These are phyloP conservation scores for Pseudozyma sp. DNA, from an alignment of 1,284 basidiomycete genomes.

Conservation along the genomic window DNA sequence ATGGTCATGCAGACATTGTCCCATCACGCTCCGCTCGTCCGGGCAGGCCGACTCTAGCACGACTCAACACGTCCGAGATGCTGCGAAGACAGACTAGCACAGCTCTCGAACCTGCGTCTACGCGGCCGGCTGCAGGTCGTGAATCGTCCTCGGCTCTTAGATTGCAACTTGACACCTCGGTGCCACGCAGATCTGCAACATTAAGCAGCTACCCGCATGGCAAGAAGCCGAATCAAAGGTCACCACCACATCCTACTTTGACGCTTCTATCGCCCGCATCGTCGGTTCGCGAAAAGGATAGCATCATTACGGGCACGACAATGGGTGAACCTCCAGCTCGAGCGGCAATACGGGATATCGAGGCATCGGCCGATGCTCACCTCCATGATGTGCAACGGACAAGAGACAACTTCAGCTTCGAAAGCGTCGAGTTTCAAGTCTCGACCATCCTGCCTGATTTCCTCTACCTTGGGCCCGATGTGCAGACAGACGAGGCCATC, in stretches of 20 bases:
- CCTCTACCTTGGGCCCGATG: slow-evolving; percentile 89
- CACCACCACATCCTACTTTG: slow-evolving; percentile 4
- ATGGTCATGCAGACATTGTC: not conserved
- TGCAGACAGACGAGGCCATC: slow-evolving; percentile 80
- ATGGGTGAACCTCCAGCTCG: not conserved
- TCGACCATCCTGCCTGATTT: slow-evolving; percentile 83
- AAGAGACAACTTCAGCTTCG: slow-evolving; percentile 13
- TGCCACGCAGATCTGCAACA: slow-evolving; percentile 37
- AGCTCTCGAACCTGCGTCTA: slow-evolving; percentile 7
- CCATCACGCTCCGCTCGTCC: slow-evolving; percentile 10
- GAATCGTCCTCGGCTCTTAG: slow-evolving; percentile 30
- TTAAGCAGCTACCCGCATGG: slow-evolving; percentile 34
- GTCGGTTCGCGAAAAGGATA: not conserved
- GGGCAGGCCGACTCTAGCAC: slow-evolving; percentile 34
- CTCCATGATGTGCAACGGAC: slow-evolving; percentile 2
- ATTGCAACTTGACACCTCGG: slow-evolving; percentile 37
- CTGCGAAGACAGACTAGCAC: slow-evolving; percentile 26
- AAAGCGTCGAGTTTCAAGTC: slow-evolving; percentile 42
- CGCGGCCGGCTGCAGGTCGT: slow-evolving; percentile 7
- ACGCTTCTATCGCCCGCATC: slow-evolving; percentile 8
- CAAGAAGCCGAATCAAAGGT: slow-evolving; percentile 8
- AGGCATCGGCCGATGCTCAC: not conserved
- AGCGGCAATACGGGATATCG: not conserved
- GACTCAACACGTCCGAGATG: slow-evolving; percentile 56
- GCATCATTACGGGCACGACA: not conserved